phyloP scores from a whole-genome alignment of 257 asterid genomes.

The Apocynum venetum region DNA sequence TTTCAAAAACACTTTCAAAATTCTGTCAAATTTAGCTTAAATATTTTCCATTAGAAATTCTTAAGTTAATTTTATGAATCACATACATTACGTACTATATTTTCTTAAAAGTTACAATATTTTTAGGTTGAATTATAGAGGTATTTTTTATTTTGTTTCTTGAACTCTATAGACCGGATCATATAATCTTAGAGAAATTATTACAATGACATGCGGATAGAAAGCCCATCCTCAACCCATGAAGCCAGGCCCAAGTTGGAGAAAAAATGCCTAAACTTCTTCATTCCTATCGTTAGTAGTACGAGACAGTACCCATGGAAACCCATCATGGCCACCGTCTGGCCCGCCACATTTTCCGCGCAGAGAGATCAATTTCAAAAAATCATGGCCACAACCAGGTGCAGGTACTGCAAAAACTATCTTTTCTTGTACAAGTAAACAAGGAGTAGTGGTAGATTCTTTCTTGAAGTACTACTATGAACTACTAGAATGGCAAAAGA shows the following conservation, averaged over 20 bases:
- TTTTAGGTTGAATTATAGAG: too few species aligned
- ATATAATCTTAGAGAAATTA: too few species aligned
- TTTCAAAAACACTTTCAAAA: too few species aligned
- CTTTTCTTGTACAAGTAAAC: not conserved
- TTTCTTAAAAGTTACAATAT: too few species aligned
- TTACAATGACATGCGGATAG: too few species aligned
- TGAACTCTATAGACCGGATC: too few species aligned
- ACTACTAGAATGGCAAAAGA: not conserved
- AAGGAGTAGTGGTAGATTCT: not conserved
- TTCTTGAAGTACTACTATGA: not conserved
- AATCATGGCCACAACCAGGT: not conserved
- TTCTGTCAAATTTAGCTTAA: too few species aligned
- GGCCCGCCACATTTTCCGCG: conserved; percentile 26
- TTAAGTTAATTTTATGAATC: too few species aligned
- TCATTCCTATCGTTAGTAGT: not conserved
- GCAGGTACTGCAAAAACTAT: not conserved
- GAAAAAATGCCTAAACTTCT: not conserved
- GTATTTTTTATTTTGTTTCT: too few species aligned
- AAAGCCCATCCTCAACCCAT: too few species aligned
- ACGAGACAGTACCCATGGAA: not conserved
- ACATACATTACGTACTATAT: too few species aligned
- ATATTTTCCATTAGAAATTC: too few species aligned
- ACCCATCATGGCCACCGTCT: not conserved
- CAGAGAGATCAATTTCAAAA: not conserved
- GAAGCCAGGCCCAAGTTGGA: not conserved